Evolutionary conservation across 805 yeast genomes (phyloP), one percentile per base, ranked within the genome.

Genomic region (Saccharomycopsis amapae): DNA sequence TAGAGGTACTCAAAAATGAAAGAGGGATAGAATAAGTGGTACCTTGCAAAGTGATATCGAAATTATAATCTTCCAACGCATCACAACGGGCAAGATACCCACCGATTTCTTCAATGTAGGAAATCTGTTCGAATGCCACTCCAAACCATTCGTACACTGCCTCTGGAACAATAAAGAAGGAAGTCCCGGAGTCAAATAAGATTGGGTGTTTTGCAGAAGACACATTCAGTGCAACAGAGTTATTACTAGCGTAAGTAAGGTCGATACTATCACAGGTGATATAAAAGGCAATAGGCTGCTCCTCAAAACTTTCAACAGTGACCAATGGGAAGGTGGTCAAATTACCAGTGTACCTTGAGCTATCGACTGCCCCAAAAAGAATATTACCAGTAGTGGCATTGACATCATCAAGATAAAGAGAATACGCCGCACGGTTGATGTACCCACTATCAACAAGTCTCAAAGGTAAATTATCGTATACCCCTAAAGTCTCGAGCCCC

Each of bases 11-110:
- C 48, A 64, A 62, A 52, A 62, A 56, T 4, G 52, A 31, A 19
- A 76, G 56, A 22, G 85, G 81, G 4, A 74, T 75, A 13, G 64
- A 57, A 48, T 81, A 74, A 10, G 59, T 56, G 15, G 66, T 58
- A 5, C 86, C 88, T 49, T 77, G 76, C 61, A 83, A 78, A 53
- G 72, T 65, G 53, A 76, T 75, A 37, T 64, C 63, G 9, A 76
- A 49, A 52, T 58, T 51, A 2, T 62, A 61, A 40, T 60, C 50
- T 43, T 62, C 58, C 13, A 52, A 50, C 5, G 45, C 49, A 51
- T 59, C 55, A 58, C 88, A 81, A 5, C 58, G 58, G 52, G 74
- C 58, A 5, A 64, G 24, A 56, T 76, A 81, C 36, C 69, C 71
- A 1, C 75, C 78, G 2, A 26, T 15, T 13, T 41, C 43, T 9